A percentile compares a stretch with the other conserved stretches of the same genome.
These are phyloP conservation scores for Hypoxylon rickii DNA, from an alignment of 495 filamentous ascomycete genomes.

Conservation along the genomic window DNA sequence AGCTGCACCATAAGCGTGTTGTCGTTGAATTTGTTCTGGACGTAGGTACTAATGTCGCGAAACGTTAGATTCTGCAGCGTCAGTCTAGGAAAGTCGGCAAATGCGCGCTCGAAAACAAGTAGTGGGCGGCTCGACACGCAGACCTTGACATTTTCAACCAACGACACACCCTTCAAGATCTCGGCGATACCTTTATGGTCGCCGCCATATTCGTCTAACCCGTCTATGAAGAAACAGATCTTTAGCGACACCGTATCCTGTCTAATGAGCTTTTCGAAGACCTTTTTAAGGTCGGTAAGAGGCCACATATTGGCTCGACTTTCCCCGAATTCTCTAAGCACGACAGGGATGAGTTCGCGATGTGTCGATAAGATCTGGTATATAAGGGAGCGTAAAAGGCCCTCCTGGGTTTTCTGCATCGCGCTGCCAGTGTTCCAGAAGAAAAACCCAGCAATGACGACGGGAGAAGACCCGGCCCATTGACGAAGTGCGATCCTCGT, in stretches of 20 bases:
- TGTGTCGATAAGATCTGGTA: no score
- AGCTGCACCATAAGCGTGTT: not conserved
- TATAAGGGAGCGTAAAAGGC: not conserved
- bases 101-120: not conserved
- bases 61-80: not conserved
- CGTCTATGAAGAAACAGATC: no score
- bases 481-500: not conserved
- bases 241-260: no score
- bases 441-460: not conserved
- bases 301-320: no score
- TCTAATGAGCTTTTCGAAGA: no score
- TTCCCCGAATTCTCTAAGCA: no score
- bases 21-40: not conserved
- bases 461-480: no score
- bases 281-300: no score
- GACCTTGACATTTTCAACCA: not conserved
- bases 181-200: not conserved
- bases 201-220: not conserved
- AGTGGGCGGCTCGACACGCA: not conserved
- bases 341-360: no score
- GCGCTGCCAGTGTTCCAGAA: not conserved
- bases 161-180: not conserved
- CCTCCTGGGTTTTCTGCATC: not conserved
- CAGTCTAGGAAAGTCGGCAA: not conserved
- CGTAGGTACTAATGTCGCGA: not conserved